phyloP scores from a whole-genome alignment of 2,329 filamentous ascomycete genomes.

The Truncatella angustata region DNA sequence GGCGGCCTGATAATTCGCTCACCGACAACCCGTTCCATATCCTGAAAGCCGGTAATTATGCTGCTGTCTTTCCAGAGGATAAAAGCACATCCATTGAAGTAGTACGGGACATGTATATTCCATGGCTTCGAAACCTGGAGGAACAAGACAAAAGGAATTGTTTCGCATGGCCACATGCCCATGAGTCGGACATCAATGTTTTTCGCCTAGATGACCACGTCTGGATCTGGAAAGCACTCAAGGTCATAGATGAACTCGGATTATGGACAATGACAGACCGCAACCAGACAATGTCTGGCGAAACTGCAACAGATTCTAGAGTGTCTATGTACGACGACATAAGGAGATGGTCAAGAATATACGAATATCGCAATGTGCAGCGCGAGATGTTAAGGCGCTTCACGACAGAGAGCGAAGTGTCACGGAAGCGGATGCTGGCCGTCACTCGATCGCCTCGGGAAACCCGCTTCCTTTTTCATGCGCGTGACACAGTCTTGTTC shows the following conservation, averaged over 20 bases:
- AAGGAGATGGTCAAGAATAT: background rate
- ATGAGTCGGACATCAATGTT: background rate
- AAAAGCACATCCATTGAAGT: background rate
- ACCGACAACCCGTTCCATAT: constrained; percentile 11
- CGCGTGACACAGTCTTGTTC: constrained; percentile 17
- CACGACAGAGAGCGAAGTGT: constrained; percentile 12
- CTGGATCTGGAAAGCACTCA: constrained; percentile 16
- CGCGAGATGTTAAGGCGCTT: constrained; percentile 10
- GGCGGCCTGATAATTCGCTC: constrained; percentile 4
- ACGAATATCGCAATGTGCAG: constrained; percentile 4
- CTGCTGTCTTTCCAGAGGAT: background rate
- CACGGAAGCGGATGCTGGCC: constrained; percentile 14
- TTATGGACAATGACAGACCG: background rate
- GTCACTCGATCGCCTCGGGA: constrained; percentile 15
- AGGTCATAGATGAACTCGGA: constrained; percentile 1
- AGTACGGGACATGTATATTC: background rate
- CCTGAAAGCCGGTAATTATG: constrained; percentile 1
- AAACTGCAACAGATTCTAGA: no score
- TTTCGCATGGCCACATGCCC: constrained; percentile 13
- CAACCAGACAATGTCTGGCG: background rate
- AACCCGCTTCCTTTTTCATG: constrained; percentile 16
- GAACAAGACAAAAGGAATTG: background rate
- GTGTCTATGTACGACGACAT: background rate
- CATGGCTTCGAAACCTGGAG: background rate
- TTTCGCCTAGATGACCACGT: constrained; percentile 17